Conservation (phyloP, 2,329 filamentous ascomycete species). For the Alternaria sp. region DNA sequence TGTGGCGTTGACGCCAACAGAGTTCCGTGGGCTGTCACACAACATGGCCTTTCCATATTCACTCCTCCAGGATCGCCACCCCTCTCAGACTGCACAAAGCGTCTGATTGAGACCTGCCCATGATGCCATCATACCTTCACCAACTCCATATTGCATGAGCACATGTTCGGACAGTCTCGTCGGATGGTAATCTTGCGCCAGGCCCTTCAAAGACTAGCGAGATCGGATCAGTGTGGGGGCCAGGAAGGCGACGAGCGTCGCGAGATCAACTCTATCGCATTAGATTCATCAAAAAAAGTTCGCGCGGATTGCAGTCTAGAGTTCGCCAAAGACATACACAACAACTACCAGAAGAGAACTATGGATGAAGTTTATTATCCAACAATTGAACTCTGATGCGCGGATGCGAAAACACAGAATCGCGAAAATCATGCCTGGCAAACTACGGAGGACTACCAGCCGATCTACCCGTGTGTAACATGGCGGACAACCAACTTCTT, state of each 20-base stretch:
- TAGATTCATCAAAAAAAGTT: not conserved
- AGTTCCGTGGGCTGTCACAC: too few species aligned
- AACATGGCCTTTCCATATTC: too few species aligned
- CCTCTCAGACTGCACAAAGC: too few species aligned
- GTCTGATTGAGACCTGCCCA: too few species aligned
- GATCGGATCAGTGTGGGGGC: not conserved
- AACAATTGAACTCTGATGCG: not conserved
- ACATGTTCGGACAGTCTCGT: not conserved
- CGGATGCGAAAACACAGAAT: not conserved
- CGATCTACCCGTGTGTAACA: not conserved
- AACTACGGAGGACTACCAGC: not conserved
- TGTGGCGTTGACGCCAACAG: too few species aligned
- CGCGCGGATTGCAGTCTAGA: not conserved
- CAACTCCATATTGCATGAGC: not conserved
- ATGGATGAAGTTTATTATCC: not conserved
- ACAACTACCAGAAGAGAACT: not conserved
- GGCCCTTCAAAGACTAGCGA: not conserved
- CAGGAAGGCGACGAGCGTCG: not conserved
- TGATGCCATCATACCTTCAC: too few species aligned
- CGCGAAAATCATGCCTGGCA: not conserved
- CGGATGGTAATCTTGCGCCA: not conserved
- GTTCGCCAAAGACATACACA: not conserved
- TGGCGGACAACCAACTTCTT: not conserved
- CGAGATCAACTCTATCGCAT: not conserved
- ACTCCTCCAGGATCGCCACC: too few species aligned